Conservation (phyloP, 805 yeast species). For the Brettanomyces naardenensis region DNA sequence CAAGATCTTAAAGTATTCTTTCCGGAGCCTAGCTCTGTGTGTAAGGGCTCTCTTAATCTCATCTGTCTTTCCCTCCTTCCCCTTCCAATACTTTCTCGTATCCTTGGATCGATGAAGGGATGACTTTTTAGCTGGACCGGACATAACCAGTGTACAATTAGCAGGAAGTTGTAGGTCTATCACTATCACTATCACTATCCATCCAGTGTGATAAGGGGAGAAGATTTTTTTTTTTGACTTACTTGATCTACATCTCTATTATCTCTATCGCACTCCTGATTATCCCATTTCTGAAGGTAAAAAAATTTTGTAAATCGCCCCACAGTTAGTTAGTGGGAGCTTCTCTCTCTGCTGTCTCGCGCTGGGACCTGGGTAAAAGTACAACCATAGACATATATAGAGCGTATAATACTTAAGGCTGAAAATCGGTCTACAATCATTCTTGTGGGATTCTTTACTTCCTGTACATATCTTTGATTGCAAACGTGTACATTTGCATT, state of each 20-base stretch:
- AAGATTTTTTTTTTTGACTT: too few species aligned
- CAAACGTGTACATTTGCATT: background rate
- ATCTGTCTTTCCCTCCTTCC: constrained; percentile 28
- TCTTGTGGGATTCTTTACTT: background rate
- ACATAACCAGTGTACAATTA: too few species aligned
- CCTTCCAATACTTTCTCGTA: constrained; percentile 14
- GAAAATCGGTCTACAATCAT: too few species aligned
- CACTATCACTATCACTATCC: too few species aligned
- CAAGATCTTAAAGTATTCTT: constrained; percentile 70
- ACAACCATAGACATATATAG: too few species aligned
- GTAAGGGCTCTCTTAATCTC: constrained; percentile 74
- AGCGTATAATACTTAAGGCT: too few species aligned
- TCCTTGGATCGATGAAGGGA: constrained; percentile 6
- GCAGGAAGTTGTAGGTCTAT: too few species aligned
- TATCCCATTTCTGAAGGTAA: background rate
- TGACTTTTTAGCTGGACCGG: background rate
- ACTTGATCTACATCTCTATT: background rate
- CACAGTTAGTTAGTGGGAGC: too few species aligned
- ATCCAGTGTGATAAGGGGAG: too few species aligned
- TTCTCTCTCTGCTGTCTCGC: too few species aligned
- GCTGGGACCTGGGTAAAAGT: too few species aligned
- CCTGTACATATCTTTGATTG: constrained; percentile 1
- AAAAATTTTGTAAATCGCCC: background rate
- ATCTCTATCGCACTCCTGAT: background rate
- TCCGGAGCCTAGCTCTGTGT: constrained; percentile 75